These are phyloP conservation scores for Pseudogymnoascus sp. DNA, from an alignment of 2,329 filamentous ascomycete genomes.

Conservation along the genomic window DNA sequence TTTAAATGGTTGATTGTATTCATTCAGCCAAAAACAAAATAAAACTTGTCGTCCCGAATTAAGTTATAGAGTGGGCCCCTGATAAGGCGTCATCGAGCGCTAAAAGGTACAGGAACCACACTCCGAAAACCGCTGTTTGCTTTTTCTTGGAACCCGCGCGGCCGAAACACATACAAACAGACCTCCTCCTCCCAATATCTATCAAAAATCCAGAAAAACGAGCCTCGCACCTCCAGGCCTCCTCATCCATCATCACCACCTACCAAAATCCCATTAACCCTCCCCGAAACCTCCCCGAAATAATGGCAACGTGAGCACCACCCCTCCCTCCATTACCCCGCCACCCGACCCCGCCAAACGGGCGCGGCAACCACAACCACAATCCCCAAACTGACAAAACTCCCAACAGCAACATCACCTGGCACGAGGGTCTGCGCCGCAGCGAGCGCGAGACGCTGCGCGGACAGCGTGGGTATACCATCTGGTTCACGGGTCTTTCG, in stretches of 20 bases:
- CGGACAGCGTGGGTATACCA: slow-evolving; percentile 82
- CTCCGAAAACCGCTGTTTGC: background rate
- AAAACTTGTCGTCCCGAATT: background rate
- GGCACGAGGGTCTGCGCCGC: slow-evolving; percentile 72
- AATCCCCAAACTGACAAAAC: slow-evolving; percentile 12
- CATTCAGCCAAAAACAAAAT: background rate
- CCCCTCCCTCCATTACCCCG: slow-evolving; percentile 24
- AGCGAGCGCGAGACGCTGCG: slow-evolving; percentile 66
- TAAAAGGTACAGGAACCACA: slow-evolving; percentile 6
- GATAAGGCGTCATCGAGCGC: slow-evolving; percentile 8
- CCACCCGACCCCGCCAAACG: slow-evolving; percentile 10
- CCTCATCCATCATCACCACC: background rate
- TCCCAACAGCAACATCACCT: slow-evolving; percentile 75
- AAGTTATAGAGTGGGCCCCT: slow-evolving; percentile 1
- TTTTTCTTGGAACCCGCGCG: slow-evolving; percentile 2
- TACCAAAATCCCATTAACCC: background rate
- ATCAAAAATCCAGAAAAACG: background rate
- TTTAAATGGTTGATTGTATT: background rate
- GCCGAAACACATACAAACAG: background rate
- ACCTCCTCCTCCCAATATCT: background rate
- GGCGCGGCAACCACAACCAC: slow-evolving; percentile 2
- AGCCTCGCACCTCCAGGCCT: background rate
- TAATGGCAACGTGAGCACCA: slow-evolving; percentile 26
- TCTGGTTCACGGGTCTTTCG: slow-evolving; percentile 96
- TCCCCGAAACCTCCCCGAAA: background rate